Conservation (phyloP, 2,329 filamentous ascomycete genomes). For the Blumeriella jaapii region DNA sequence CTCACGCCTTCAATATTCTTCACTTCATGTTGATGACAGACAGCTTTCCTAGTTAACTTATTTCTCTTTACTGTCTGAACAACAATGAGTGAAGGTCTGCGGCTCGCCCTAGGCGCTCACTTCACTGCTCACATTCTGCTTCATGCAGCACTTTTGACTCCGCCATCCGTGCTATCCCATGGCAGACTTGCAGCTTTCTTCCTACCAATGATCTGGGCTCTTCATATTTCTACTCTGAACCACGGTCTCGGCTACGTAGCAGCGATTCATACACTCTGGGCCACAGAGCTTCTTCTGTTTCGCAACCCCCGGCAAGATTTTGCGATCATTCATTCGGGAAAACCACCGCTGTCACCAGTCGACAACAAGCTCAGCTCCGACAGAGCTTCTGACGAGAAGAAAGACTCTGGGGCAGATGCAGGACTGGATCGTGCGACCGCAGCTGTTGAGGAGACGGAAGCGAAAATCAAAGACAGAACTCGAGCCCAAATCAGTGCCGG, state of each 20-base stretch:
- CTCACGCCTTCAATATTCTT: too few species aligned
- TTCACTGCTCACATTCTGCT: slow-evolving; percentile 4
- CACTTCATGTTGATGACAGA: too few species aligned
- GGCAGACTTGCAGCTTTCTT: slow-evolving; percentile 4
- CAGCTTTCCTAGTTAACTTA: too few species aligned
- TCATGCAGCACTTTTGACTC: slow-evolving; percentile 7
- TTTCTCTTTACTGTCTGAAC: too few species aligned
- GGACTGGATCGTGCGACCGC: neutral
- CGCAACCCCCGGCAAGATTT: slow-evolving; percentile 8
- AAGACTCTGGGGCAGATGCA: neutral
- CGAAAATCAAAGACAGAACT: neutral
- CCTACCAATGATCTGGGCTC: slow-evolving; percentile 8
- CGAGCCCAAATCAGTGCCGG: neutral
- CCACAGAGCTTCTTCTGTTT: slow-evolving; percentile 9
- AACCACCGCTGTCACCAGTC: neutral
- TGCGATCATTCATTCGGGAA: slow-evolving; percentile 2
- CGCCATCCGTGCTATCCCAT: slow-evolving; percentile 8
- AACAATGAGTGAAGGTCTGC: too few species aligned
- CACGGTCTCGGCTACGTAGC: slow-evolving; percentile 6
- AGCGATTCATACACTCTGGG: slow-evolving; percentile 7
- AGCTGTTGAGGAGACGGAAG: neutral
- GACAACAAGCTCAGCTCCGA: neutral
- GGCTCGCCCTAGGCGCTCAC: slow-evolving; percentile 3
- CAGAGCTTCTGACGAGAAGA: neutral
- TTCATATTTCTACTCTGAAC: slow-evolving; percentile 7